Conservation (phyloP, 306 rosid species). For the Bauhinia variegata region DNA sequence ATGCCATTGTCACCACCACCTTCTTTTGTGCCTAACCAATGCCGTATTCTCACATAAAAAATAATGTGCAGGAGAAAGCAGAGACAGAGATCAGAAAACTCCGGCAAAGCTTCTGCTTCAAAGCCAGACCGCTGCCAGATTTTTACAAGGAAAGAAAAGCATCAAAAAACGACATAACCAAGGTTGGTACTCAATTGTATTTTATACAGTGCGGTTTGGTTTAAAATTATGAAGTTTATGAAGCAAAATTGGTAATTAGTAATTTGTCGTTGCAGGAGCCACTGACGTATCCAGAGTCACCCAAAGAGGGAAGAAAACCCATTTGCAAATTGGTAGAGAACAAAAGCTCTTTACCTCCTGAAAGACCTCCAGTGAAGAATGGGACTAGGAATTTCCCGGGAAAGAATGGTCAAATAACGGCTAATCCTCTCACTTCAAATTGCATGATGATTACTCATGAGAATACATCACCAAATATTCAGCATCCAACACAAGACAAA, state of each 20-base stretch:
- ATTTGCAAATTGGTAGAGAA: conserved; percentile 42
- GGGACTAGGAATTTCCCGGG: conserved; percentile 49
- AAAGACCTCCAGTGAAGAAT: conserved; percentile 48
- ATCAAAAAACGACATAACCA: conserved; percentile 46
- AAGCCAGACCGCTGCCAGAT: conserved; percentile 93
- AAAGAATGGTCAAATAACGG: conserved; percentile 43
- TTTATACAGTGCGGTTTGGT: not conserved
- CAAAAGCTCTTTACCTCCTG: conserved; percentile 43
- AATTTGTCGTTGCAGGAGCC: conserved; percentile 48
- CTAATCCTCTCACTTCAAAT: conserved; percentile 51
- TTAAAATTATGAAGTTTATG: not conserved
- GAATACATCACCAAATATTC: conserved; percentile 85
- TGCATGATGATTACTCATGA: conserved; percentile 56
- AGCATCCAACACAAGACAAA: conserved; percentile 35
- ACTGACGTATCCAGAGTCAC: conserved; percentile 43
- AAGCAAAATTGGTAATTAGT: no score
- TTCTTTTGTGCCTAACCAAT: conserved; percentile 1
- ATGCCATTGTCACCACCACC: conserved; percentile 1
- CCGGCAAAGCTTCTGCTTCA: conserved; percentile 82
- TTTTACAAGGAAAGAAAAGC: conserved; percentile 77
- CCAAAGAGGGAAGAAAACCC: conserved; percentile 50
- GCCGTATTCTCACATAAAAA: not conserved
- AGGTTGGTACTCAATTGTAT: conserved; percentile 39
- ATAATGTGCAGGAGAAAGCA: conserved; percentile 69
- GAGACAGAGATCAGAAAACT: conserved; percentile 70